A percentile compares a stretch with the other conserved stretches of the same genome.
Conservation (phyloP, 192 early-diverging fungal species). For the Rhizoclosmatium globosum region DNA sequence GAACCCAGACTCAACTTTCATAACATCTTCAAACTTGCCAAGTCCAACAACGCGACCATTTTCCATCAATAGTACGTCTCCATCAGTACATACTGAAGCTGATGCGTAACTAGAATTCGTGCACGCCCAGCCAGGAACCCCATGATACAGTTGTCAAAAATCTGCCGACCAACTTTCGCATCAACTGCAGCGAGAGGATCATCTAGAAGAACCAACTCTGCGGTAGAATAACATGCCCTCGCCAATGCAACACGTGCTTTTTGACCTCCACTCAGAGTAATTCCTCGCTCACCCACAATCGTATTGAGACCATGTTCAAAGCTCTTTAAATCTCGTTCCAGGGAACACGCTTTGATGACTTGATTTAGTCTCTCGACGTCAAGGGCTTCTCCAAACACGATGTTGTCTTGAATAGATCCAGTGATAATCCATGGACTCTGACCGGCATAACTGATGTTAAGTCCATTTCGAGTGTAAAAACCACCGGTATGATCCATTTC, state of each 20-base stretch:
- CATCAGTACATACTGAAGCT: slow-evolving; percentile 65
- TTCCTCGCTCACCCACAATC: slow-evolving; percentile 47
- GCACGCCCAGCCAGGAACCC: slow-evolving; percentile 57
- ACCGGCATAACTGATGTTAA: neutral
- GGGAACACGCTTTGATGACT: slow-evolving; percentile 56
- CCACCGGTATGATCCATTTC: too few species aligned
- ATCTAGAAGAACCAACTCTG: slow-evolving; percentile 71
- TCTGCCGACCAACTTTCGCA: slow-evolving; percentile 66
- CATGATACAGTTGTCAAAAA: slow-evolving; percentile 68
- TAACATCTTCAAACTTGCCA: slow-evolving; percentile 61
- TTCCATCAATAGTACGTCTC: slow-evolving; percentile 71
- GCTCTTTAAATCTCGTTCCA: slow-evolving; percentile 44
- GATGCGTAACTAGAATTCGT: slow-evolving; percentile 72
- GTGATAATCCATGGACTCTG: slow-evolving; percentile 54
- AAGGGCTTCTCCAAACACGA: slow-evolving; percentile 9
- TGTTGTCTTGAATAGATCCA: slow-evolving; percentile 44
- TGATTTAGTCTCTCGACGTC: slow-evolving; percentile 26
- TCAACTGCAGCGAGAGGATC: slow-evolving; percentile 83
- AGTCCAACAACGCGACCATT: slow-evolving; percentile 67
- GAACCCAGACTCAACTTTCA: slow-evolving; percentile 47
- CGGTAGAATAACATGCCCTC: slow-evolving; percentile 65
- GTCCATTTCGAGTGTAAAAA: too few species aligned
- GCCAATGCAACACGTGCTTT: slow-evolving; percentile 65
- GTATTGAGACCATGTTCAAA: slow-evolving; percentile 42
- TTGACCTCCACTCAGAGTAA: slow-evolving; percentile 78